phyloP scores from a whole-genome alignment of 2,329 filamentous ascomycete species.

The Colletotrichum gigasporum region DNA sequence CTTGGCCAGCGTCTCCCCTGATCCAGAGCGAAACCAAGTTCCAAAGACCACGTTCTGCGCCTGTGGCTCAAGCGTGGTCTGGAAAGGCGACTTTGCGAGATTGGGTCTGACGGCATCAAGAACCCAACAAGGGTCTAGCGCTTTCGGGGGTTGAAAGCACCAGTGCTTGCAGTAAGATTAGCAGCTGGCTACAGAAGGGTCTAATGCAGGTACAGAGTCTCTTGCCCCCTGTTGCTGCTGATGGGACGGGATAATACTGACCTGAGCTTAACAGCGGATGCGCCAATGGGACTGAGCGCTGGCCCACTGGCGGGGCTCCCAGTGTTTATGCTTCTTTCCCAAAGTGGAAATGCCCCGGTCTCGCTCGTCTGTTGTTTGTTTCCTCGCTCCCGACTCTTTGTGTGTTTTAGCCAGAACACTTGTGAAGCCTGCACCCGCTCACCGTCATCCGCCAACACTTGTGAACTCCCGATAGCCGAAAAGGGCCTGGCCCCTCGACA shows the following conservation, averaged over 20 bases:
- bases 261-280: slow-evolving; percentile 9
- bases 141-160: background rate
- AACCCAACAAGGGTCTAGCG: background rate
- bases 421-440: background rate
- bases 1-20: slow-evolving; percentile 13
- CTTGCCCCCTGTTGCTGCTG: background rate
- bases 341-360: background rate
- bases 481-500: background rate
- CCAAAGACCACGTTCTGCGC: background rate
- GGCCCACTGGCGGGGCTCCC: background rate
- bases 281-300: slow-evolving; percentile 2
- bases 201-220: slow-evolving; percentile 25
- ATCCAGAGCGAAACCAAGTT: background rate
- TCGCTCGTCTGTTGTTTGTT: slow-evolving; percentile 6
- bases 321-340: slow-evolving; percentile 1
- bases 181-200: background rate
- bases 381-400: slow-evolving; percentile 2
- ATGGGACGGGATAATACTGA: slow-evolving; percentile 11
- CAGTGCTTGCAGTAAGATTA: background rate
- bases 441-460: slow-evolving; percentile 19
- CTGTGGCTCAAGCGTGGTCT: background rate
- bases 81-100: background rate
- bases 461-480: slow-evolving; percentile 1
- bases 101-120: background rate
- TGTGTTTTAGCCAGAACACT: background rate